phyloP scores from a whole-genome alignment of 805 yeast genomes.

The Lipomyces kockii region DNA sequence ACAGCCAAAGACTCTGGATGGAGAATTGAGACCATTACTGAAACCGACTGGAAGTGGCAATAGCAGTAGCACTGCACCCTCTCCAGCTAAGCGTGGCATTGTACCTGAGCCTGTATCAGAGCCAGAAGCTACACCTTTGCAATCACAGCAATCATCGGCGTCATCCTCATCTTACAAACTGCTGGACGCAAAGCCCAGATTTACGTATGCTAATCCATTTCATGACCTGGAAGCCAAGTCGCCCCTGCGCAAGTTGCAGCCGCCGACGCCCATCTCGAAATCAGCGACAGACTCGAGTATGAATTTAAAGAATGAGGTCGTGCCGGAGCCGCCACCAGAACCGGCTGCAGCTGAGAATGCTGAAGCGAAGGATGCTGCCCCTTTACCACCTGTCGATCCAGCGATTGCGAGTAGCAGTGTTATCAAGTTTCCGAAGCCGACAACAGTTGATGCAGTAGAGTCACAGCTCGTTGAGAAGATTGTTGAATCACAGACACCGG shows the following conservation, averaged over 20 bases:
- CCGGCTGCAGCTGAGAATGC: background rate
- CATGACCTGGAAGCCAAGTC: constrained; percentile 24
- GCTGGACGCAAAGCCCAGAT: constrained; percentile 19
- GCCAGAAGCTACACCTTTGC: background rate
- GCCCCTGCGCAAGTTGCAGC: constrained; percentile 7
- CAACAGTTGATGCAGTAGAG: background rate
- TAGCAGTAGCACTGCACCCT: background rate
- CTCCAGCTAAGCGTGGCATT: background rate
- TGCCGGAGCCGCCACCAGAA: background rate
- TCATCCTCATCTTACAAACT: constrained; percentile 1
- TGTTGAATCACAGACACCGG: background rate
- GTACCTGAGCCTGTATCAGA: background rate
- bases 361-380: background rate
- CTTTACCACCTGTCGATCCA: constrained; percentile 9
- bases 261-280: constrained; percentile 9
- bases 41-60: background rate
- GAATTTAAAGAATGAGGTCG: background rate
- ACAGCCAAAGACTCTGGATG: background rate
- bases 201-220: constrained; percentile 32
- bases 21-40: background rate
- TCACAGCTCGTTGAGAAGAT: background rate
- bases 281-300: background rate
- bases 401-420: constrained; percentile 12
- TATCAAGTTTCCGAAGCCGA: constrained; percentile 1
- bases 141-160: background rate